phyloP scores from a whole-genome alignment of 345 rosid species.

The Orychophragmus violaceus region DNA sequence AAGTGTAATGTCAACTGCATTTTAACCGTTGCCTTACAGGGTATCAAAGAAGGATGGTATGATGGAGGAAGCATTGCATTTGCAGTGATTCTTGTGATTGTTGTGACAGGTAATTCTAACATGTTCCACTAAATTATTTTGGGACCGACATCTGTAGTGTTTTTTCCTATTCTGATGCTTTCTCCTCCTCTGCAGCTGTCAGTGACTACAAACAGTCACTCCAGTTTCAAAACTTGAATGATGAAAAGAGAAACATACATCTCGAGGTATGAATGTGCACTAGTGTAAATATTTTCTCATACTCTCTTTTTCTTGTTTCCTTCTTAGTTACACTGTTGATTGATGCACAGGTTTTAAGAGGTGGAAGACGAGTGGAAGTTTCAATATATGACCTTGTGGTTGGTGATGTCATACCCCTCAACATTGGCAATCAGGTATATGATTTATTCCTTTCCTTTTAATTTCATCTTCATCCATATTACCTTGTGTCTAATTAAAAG shows the following conservation, averaged over 20 bases:
- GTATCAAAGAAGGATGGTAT: constrained; percentile 91
- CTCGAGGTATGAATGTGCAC: constrained; percentile 54
- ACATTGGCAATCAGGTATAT: constrained; percentile 89
- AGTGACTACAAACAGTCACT: constrained; percentile 98
- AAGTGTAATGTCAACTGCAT: not conserved
- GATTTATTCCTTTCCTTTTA: not conserved
- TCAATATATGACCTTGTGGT: constrained; percentile 93
- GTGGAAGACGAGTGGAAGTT: constrained; percentile 71
- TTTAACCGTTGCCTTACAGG: constrained; percentile 36
- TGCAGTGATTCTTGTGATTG: constrained; percentile 85
- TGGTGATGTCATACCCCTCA: constrained; percentile 94
- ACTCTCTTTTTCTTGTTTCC: not conserved
- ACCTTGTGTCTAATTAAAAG: not conserved
- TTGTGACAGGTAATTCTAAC: constrained; percentile 67
- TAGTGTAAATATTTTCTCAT: not conserved
- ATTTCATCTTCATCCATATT: not conserved
- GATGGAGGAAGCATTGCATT: constrained; percentile 98
- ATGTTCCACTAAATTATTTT: not conserved
- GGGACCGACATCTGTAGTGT: not conserved
- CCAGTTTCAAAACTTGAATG: constrained; percentile 89
- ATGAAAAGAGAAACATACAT: constrained; percentile 95
- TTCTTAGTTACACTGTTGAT: constrained; percentile 8
- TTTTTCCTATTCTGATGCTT: constrained; percentile 1
- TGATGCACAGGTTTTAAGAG: constrained; percentile 63
- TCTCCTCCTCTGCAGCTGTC: constrained; percentile 48